Base-by-base conservation (phyloP, 2,329 filamentous ascomycete species). In the Coniochaeta sp. region DNA sequence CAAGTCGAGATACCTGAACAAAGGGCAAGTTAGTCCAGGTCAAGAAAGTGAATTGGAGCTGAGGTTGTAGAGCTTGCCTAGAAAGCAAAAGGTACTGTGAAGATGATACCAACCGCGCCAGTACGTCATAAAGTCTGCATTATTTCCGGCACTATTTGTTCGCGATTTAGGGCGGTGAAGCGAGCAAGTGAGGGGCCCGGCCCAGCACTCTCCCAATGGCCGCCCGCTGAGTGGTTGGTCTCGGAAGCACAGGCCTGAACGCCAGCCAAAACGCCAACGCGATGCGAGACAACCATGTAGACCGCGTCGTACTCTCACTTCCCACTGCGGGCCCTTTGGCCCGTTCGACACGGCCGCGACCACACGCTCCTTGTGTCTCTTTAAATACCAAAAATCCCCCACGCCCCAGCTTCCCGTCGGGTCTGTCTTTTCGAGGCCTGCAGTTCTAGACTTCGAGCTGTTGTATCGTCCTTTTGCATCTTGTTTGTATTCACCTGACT, bases 61-160 rank as follows among this genome's bases (percentile, higher is more conserved):
- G 28, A 31, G 28, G 11, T 36, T 36, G 34, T 14, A 36, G 14
- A 36, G 14, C 5, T 9, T 31, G 28, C 9, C 28, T 31, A 9
- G 28, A 31, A 31, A 9, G 5, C 28, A 9, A 31, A 31, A 9
- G n/a, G n/a, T n/a, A n/a, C 28, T 31, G 28, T 31, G 28, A 31
- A 31, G 28, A 5, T 31, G 28, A 5, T 9, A 31, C 12, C 28
- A 19, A 56, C 28, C 28, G 52, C 52, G 28, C 14, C 28, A 34
- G 54, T 57, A 57, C 54, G 54, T 57, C 54, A 57, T 57, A 57
- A 56, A 57, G 54, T 22, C 8, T 57, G 54, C 54, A 57, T 16
- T 57, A 57, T 17, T 19, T 34, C 54, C 16, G 54, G 54, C 54
- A 57, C 34, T 34, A 57, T 57, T 57, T n/a, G 31, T 36, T 57